Percentiles rank a stretch among this genome's conserved stretches.
Conservation (phyloP, 106 monocot species). For the Ottelia alismoides region DNA sequence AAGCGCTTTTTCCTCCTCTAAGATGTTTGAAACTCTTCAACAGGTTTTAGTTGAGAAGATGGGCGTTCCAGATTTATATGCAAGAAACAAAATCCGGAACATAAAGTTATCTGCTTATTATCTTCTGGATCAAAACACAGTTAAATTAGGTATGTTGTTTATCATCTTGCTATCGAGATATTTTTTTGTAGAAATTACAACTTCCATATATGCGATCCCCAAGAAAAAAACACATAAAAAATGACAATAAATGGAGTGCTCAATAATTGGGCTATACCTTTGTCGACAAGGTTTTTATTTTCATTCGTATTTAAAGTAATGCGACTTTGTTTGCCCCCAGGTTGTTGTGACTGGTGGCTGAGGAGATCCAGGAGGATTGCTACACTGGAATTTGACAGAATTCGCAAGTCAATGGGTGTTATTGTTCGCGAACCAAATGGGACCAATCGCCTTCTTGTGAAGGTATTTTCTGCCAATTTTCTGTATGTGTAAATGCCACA, state of each 20-base stretch:
- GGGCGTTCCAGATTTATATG: constrained; percentile 53
- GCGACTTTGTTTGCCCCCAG: constrained; percentile 14
- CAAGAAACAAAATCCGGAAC: constrained; percentile 17
- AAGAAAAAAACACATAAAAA: no score
- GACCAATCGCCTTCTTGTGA: constrained; percentile 50
- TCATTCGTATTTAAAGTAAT: no score
- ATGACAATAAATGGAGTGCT: no score
- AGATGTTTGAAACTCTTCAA: no score
- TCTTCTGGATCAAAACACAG: constrained; percentile 18
- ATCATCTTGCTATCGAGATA: background rate
- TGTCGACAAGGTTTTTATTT: no score
- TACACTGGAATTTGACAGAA: constrained; percentile 45
- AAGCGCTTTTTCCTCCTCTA: no score
- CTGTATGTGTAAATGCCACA: background rate
- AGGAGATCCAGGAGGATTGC: constrained; percentile 53
- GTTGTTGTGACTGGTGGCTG: constrained; percentile 75
- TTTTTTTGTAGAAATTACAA: background rate
- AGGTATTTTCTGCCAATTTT: constrained; percentile 17
- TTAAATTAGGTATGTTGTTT: constrained; percentile 28
- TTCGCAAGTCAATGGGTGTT: constrained; percentile 68
- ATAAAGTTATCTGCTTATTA: constrained; percentile 16
- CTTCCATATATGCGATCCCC: background rate
- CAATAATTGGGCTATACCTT: no score
- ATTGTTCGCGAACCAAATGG: constrained; percentile 47
- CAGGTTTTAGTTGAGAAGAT: constrained; percentile 82